Evolutionary conservation across 192 early-diverging fungal species (phyloP).

Genomic region (Coemansia sp.): DNA sequence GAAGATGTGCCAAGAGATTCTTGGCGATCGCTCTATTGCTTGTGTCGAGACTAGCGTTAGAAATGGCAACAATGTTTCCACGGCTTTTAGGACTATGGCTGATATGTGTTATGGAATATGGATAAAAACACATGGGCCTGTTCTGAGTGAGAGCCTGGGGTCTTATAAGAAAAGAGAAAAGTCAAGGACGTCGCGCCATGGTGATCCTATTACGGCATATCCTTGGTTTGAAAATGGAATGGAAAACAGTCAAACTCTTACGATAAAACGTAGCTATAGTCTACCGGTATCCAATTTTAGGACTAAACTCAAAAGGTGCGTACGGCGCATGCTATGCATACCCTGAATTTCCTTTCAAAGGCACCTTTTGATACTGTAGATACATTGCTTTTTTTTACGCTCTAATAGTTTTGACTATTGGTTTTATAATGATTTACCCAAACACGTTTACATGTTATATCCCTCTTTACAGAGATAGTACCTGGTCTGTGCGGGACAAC

Average conservation of each 20-base stretch:
- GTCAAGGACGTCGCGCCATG: conserved; percentile 27
- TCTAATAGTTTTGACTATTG: too few species aligned
- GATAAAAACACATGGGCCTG: conserved; percentile 1
- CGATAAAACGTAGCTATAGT: neutral
- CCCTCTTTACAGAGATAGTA: too few species aligned
- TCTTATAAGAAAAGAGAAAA: neutral
- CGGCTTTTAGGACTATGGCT: conserved; percentile 25
- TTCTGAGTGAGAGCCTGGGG: neutral
- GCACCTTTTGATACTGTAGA: too few species aligned
- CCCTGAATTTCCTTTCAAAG: neutral
- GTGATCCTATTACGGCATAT: conserved; percentile 37
- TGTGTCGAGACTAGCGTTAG: conserved; percentile 34
- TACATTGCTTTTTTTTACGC: too few species aligned
- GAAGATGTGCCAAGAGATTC: conserved; percentile 7
- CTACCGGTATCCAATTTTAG: neutral
- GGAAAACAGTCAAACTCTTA: conserved; percentile 2
- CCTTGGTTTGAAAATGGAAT: conserved; percentile 26
- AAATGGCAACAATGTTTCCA: conserved; percentile 23
- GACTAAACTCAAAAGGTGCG: neutral
- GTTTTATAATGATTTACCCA: too few species aligned
- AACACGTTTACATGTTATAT: too few species aligned
- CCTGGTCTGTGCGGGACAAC: too few species aligned
- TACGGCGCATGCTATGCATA: neutral
- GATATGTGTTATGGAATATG: conserved; percentile 15
- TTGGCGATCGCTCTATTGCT: conserved; percentile 6